Evolutionary conservation across 352 stramenopile species (phyloP).

Genomic region (Stramenopiles sp.): DNA sequence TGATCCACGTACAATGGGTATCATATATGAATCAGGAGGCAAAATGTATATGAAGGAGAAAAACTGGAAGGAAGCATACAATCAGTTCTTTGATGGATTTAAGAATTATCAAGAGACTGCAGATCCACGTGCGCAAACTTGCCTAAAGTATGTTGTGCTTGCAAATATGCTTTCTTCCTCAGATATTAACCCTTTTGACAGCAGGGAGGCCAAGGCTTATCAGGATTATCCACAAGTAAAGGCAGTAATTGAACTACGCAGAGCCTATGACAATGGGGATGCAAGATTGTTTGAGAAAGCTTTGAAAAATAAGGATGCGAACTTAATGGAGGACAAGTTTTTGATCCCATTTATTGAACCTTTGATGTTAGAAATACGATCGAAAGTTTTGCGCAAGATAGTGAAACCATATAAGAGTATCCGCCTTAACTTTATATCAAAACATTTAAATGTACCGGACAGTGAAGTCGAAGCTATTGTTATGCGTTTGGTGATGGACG

Average conservation of each 20-base stretch:
- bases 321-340: neutral
- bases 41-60: slow-evolving; percentile 73
- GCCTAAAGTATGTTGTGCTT: slow-evolving; percentile 68
- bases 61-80: slow-evolving; percentile 66
- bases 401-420: slow-evolving; percentile 25
- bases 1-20: slow-evolving; percentile 65
- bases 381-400: slow-evolving; percentile 3
- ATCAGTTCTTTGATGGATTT: slow-evolving; percentile 79
- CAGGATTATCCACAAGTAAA: neutral
- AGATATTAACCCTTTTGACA: slow-evolving; percentile 79
- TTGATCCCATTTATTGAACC: neutral
- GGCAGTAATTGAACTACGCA: neutral
- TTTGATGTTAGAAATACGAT: neutral
- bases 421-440: neutral
- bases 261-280: neutral
- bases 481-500: neutral
- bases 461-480: neutral
- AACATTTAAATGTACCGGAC: neutral
- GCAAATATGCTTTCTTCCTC: slow-evolving; percentile 72
- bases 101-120: slow-evolving; percentile 72
- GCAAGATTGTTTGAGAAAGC: neutral
- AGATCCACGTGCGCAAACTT: slow-evolving; percentile 56
- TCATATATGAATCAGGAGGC: slow-evolving; percentile 68
- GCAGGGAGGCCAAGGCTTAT: slow-evolving; percentile 57
- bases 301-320: neutral